Percentiles rank a stretch among this genome's conserved stretches.
Conservation (phyloP, 164 flowering plant genomes). For the Euptelea pleiosperma region DNA sequence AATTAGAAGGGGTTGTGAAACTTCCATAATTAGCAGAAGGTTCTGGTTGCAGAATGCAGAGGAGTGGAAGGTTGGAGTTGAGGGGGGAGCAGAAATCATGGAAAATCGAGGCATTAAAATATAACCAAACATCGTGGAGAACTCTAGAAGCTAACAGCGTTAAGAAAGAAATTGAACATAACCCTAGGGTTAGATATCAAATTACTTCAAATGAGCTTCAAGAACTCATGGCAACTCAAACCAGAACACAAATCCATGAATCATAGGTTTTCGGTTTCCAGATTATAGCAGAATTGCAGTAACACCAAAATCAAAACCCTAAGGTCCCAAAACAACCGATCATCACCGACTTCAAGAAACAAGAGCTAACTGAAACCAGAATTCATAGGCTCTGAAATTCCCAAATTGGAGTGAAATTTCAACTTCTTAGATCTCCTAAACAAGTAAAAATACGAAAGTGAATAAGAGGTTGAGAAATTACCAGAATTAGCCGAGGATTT, state of each 20-base stretch:
- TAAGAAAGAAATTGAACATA: no score
- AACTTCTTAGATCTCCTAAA: neutral
- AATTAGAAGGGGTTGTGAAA: no score
- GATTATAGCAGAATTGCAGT: no score
- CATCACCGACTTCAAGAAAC: no score
- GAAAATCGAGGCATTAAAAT: neutral
- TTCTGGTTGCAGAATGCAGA: no score
- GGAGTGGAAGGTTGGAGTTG: no score
- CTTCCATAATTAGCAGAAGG: no score
- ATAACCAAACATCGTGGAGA: neutral
- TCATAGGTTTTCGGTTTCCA: neutral
- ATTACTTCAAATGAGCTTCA: neutral
- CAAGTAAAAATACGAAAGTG: neutral
- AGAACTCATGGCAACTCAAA: no score
- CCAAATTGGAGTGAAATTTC: neutral
- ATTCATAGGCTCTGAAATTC: neutral
- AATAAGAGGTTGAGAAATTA: constrained; percentile 8
- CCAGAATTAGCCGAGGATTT: constrained; percentile 14
- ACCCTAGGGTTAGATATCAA: neutral
- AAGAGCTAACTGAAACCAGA: neutral
- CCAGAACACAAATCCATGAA: neutral
- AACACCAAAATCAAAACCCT: neutral
- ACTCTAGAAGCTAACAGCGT: neutral
- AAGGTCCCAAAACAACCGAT: neutral
- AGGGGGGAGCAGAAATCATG: neutral